A percentile compares a stretch with the other conserved stretches of the same genome.
These are phyloP conservation scores for Aspergillus homomorphus DNA, from an alignment of 495 filamentous ascomycete species.

Conservation along the genomic window DNA sequence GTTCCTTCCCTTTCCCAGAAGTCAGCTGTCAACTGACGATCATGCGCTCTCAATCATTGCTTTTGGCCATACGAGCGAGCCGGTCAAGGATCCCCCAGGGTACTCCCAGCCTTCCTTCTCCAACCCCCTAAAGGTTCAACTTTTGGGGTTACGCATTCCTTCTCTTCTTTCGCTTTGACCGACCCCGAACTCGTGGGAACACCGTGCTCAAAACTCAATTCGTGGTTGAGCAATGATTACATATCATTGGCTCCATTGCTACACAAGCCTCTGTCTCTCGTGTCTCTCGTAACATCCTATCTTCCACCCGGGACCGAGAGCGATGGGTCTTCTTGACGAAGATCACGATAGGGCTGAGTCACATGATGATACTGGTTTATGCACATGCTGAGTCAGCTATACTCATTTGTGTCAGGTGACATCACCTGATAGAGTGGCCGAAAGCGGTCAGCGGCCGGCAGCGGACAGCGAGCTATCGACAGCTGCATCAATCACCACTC, in stretches of 20 bases:
- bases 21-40: neutral
- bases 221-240: neutral
- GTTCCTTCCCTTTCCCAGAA: neutral
- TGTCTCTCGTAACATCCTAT: neutral
- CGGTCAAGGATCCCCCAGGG: neutral
- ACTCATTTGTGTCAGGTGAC: conserved; percentile 10
- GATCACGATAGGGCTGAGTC: conserved; percentile 22
- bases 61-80: neutral
- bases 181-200: neutral
- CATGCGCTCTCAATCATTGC: neutral
- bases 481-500: neutral
- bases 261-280: neutral
- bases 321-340: neutral
- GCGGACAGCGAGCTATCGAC: conserved; percentile 3
- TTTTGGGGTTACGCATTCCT: neutral
- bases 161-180: neutral
- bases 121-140: neutral
- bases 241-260: neutral
- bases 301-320: neutral
- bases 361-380: conserved; percentile 9
- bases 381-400: neutral
- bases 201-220: neutral
- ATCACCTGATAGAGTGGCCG: conserved; percentile 6
- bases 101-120: neutral
- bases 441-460: conserved; percentile 6